Percentiles rank a stretch among this genome's conserved stretches.
phyloP scores from a whole-genome alignment of 2,329 filamentous ascomycete genomes.

The Parastagonospora avenae region DNA sequence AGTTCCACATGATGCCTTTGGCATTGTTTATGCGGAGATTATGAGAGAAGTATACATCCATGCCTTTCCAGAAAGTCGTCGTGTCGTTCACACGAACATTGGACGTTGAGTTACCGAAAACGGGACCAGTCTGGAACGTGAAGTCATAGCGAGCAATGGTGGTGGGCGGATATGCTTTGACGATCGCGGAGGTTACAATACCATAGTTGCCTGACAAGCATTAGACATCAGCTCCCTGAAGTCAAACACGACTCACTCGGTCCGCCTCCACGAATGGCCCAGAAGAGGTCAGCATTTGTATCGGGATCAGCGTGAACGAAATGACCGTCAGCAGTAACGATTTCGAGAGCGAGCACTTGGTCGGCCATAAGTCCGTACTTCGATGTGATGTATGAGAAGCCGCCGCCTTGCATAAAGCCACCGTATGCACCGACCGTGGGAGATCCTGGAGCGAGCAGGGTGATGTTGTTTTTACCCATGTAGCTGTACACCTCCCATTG shows the following conservation, averaged over 20 bases:
- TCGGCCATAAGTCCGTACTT: conserved; percentile 45
- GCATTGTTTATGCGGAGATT: conserved; percentile 29
- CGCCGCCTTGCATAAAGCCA: conserved; percentile 53
- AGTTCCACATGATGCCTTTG: conserved; percentile 33
- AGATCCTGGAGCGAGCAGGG: conserved; percentile 25
- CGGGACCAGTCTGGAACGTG: conserved; percentile 28
- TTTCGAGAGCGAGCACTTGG: conserved; percentile 30
- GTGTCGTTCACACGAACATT: conserved; percentile 18
- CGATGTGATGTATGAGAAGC: conserved; percentile 56
- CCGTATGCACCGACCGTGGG: conserved; percentile 54
- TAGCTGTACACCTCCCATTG: conserved; percentile 27
- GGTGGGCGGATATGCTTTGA: conserved; percentile 33
- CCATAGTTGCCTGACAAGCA: conserved; percentile 31
- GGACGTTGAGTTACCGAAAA: conserved; percentile 20
- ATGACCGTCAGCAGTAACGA: conserved; percentile 32
- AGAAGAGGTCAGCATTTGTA: conserved; percentile 35
- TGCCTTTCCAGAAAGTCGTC: conserved; percentile 34
- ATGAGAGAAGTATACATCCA: conserved; percentile 27
- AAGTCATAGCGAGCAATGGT: conserved; percentile 34
- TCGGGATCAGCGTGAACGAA: conserved; percentile 28
- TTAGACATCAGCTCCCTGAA: neutral
- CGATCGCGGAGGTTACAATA: conserved; percentile 32
- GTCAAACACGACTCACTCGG: conserved; percentile 18
- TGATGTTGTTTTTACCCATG: conserved; percentile 28
- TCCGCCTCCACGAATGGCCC: conserved; percentile 37